These are phyloP conservation scores for Colletotrichum limetticola DNA, from an alignment of 2,329 filamentous ascomycete species.

Conservation along the genomic window DNA sequence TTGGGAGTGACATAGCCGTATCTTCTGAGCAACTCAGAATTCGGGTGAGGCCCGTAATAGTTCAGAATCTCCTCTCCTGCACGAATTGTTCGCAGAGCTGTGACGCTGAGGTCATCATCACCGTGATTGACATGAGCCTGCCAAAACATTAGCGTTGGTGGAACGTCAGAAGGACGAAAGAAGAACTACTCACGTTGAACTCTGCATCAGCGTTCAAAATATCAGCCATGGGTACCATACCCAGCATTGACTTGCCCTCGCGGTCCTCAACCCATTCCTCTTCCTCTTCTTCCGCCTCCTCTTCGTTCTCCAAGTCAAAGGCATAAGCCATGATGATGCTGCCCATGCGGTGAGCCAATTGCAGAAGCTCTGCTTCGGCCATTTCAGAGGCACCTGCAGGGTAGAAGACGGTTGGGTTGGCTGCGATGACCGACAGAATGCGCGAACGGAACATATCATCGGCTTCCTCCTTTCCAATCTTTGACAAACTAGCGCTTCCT, in stretches of 20 bases:
- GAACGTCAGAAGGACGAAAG: too few species aligned
- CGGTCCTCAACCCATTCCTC: conserved; percentile 74
- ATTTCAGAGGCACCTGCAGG: conserved; percentile 45
- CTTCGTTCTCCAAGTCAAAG: conserved; percentile 77
- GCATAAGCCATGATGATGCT: conserved; percentile 93
- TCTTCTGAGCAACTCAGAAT: conserved; percentile 82
- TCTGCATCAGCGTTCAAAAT: conserved; percentile 90
- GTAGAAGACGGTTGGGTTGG: conserved; percentile 58
- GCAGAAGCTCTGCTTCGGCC: conserved; percentile 57
- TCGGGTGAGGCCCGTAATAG: conserved; percentile 87
- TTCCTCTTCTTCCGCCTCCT: conserved; percentile 69
- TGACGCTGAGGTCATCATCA: conserved; percentile 73
- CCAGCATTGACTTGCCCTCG: conserved; percentile 71
- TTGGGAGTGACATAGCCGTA: conserved; percentile 89
- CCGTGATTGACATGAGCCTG: conserved; percentile 66
- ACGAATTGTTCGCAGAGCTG: conserved; percentile 73
- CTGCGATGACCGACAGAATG: conserved; percentile 62
- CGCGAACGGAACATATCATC: conserved; percentile 73
- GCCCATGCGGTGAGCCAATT: conserved; percentile 80
- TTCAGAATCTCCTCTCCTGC: conserved; percentile 85
- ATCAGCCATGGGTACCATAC: conserved; percentile 92
- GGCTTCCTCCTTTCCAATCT: conserved; percentile 80
- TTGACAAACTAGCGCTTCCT: conserved; percentile 78
- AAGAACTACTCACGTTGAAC: conserved; percentile 72
- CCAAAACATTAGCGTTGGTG: neutral